Conservation (phyloP, 2,329 filamentous ascomycete species). For the Aspergillus puulaauensis region DNA sequence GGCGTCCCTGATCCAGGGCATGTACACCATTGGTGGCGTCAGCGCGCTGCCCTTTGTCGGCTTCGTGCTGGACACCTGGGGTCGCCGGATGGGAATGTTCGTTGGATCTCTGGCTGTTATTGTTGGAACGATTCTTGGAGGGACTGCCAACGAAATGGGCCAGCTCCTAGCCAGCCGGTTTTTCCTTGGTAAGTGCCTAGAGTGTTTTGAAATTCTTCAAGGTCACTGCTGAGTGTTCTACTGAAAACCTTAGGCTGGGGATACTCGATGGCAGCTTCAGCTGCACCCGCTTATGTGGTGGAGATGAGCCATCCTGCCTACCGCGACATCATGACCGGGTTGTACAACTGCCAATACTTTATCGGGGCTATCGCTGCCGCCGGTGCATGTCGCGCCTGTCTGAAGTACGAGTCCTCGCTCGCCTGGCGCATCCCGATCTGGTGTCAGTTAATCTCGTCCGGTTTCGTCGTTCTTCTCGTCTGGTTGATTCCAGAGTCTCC, state of each 20-base stretch:
- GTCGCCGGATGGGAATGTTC: neutral
- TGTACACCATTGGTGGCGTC: slow-evolving; percentile 51
- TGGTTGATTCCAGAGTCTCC: slow-evolving; percentile 63
- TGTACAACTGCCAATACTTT: slow-evolving; percentile 55
- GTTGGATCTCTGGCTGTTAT: neutral
- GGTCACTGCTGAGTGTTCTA: slow-evolving; percentile 30
- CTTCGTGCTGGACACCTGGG: slow-evolving; percentile 41
- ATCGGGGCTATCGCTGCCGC: slow-evolving; percentile 55
- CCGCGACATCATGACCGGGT: slow-evolving; percentile 60
- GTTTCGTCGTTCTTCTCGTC: slow-evolving; percentile 48
- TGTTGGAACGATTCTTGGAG: neutral
- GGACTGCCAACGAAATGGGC: neutral
- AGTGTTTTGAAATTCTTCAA: neutral
- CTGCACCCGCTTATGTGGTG: slow-evolving; percentile 63
- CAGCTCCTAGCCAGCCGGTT: neutral
- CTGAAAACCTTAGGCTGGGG: slow-evolving; percentile 53
- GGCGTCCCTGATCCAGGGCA: slow-evolving; percentile 46
- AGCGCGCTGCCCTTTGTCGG: slow-evolving; percentile 49
- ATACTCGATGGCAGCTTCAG: slow-evolving; percentile 58
- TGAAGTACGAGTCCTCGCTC: slow-evolving; percentile 35
- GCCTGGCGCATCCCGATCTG: slow-evolving; percentile 62
- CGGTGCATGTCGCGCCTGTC: slow-evolving; percentile 53
- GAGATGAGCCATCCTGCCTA: slow-evolving; percentile 65
- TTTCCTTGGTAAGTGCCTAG: neutral
- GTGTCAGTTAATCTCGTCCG: slow-evolving; percentile 49